phyloP scores from a whole-genome alignment of 805 yeast genomes.

The Wickerhamomyces hampshirensis region DNA sequence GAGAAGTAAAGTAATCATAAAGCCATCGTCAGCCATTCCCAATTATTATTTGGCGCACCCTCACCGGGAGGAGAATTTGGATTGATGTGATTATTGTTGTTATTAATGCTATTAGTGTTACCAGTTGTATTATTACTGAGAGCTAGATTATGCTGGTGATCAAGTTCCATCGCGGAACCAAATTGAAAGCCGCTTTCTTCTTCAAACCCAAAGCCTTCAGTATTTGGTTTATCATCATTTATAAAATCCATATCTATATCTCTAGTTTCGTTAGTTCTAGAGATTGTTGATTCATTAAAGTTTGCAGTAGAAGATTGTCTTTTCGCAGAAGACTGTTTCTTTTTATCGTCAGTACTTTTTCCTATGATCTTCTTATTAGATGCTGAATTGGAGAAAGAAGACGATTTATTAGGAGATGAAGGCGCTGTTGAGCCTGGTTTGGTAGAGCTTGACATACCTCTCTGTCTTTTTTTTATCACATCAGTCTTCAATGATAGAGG shows the following conservation, averaged over 20 bases:
- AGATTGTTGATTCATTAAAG: no score
- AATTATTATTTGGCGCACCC: conserved; percentile 20
- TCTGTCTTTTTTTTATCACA: conserved; percentile 86
- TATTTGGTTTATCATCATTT: not conserved
- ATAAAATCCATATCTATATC: no score
- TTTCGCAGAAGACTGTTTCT: conserved; percentile 4
- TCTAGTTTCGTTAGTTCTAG: no score
- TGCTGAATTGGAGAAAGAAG: not conserved
- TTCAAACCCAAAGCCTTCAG: conserved; percentile 8
- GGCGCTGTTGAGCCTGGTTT: conserved; percentile 12
- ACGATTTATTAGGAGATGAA: conserved; percentile 16
- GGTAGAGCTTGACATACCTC: conserved; percentile 36
- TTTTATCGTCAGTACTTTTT: conserved; percentile 3
- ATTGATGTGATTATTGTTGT: conserved; percentile 1
- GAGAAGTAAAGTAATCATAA: conserved; percentile 7
- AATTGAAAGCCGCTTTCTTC: conserved; percentile 13
- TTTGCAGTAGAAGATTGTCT: not conserved
- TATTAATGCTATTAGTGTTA: conserved; percentile 1
- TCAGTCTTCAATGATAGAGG: conserved; percentile 90
- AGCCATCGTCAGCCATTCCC: conserved; percentile 28
- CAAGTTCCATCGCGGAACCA: conserved; percentile 9
- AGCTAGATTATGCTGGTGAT: conserved; percentile 2
- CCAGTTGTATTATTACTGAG: not conserved
- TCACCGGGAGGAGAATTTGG: conserved; percentile 6
- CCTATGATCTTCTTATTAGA: conserved; percentile 1